These are phyloP conservation scores for Colletotrichum siamense DNA, from an alignment of 2,329 filamentous ascomycete genomes.

Conservation along the genomic window DNA sequence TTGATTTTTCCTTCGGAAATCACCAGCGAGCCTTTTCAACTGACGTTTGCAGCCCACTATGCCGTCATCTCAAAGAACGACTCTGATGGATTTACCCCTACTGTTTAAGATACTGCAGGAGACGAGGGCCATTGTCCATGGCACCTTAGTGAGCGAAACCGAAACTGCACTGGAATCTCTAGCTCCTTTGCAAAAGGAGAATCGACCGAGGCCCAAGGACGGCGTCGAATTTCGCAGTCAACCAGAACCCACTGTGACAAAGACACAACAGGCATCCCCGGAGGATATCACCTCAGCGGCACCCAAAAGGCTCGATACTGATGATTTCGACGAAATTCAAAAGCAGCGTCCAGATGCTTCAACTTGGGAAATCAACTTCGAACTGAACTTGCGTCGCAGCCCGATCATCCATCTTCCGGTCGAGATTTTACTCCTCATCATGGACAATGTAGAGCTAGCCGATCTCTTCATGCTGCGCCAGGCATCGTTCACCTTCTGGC, in stretches of 20 bases:
- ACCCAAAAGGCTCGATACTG: accelerated
- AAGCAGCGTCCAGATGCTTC: background rate
- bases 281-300: accelerated
- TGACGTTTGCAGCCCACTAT: accelerated
- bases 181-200: background rate
- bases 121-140: background rate
- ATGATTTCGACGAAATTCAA: background rate
- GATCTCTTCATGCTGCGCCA: background rate
- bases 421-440: background rate
- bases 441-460: background rate
- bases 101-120: background rate
- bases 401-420: background rate
- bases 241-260: background rate
- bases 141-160: background rate
- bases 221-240: background rate
- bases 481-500: background rate
- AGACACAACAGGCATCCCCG: accelerated
- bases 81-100: background rate
- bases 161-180: background rate
- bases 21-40: background rate
- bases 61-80: background rate
- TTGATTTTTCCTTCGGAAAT: too few relatives aligned
- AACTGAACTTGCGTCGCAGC: background rate
- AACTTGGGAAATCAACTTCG: background rate
- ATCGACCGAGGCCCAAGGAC: background rate